Conservation (phyloP, 2,329 filamentous ascomycete genomes). For the Sporothrix pseudoabietina region DNA sequence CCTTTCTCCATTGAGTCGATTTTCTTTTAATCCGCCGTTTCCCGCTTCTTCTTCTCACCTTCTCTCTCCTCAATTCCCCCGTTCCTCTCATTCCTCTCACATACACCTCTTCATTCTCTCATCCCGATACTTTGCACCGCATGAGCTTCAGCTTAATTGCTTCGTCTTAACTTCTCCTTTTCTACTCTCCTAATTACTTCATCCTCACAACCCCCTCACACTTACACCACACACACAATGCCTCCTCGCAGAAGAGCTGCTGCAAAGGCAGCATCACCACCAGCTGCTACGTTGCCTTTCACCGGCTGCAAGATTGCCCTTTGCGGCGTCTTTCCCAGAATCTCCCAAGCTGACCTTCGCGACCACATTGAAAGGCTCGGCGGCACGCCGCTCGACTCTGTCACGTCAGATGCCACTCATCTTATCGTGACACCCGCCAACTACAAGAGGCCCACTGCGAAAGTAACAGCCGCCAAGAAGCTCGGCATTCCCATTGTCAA, state of each 20-base stretch:
- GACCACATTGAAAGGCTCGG: slow-evolving; percentile 53
- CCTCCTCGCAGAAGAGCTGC: slow-evolving; percentile 28
- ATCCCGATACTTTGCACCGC: background rate
- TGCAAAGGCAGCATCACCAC: background rate
- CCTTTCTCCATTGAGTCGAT: background rate
- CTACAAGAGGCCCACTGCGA: slow-evolving; percentile 52
- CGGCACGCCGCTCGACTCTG: slow-evolving; percentile 49
- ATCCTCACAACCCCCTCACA: background rate
- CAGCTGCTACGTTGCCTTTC: slow-evolving; percentile 42
- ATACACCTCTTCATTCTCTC: background rate
- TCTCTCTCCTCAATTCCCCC: background rate
- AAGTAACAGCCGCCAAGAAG: slow-evolving; percentile 53
- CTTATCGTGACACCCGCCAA: slow-evolving; percentile 60
- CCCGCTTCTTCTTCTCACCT: background rate
- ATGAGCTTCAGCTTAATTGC: background rate
- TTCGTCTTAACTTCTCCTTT: background rate
- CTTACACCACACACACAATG: slow-evolving; percentile 17
- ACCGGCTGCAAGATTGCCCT: slow-evolving; percentile 56
- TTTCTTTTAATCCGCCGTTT: background rate
- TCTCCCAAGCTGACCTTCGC: slow-evolving; percentile 55
- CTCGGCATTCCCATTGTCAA: slow-evolving; percentile 58
- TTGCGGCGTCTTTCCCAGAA: slow-evolving; percentile 61
- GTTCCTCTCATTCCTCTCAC: background rate
- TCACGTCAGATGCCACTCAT: slow-evolving; percentile 57
- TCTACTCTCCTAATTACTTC: background rate